Base-by-base conservation (phyloP, 2,329 filamentous ascomycete species). In the Thelonectria discophora region DNA sequence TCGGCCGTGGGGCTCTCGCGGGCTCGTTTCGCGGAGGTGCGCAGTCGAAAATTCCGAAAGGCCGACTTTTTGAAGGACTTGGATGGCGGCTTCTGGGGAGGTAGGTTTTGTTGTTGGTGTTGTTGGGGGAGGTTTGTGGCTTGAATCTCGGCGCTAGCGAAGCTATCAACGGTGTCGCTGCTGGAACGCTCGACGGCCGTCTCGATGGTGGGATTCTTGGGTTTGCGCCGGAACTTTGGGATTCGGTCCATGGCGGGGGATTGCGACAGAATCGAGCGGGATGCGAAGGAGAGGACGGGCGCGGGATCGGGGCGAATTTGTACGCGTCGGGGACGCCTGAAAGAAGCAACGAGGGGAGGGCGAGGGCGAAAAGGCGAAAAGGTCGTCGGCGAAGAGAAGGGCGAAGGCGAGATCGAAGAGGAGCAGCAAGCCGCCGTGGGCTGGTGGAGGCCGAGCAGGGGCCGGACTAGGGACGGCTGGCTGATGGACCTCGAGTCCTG, bases 1-100 rank as follows among this genome's bases (percentile, higher is more conserved):
- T 72, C 65, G 30, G 73, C 72, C 40, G 79, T 77, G 17, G 82
- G 83, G 53, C 79, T 78, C 59, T 73, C 71, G 54, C 76, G 73
- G 17, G 80, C 80, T 69, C 82, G 80, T 74, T 84, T 84, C 55
- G 78, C 75, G 21, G 80, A 77, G 55, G 77, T 74, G 55, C 79
- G 78, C 54, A 84, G 75, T 53, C 80, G 78, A 59, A 84, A 75
- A 63, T 75, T 77, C 42, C 79, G 78, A 52, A 84, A 82, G 42
- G 81, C 73, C 17, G 78, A 75, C 43, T 75, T 76, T 58, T 76
- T 76, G 24, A 71, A 64, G 24, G 69, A 58, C 58, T 71, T 75
- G 8, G 59, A 57, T 18, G 57, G 20, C 10, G 51, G 48, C 24
- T 71, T 70, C 32, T 66, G 71, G n/a, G 53, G 50, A 24, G 50